Base-by-base conservation (phyloP, 2,329 filamentous ascomycete species). In the Cladosporium phlei region DNA sequence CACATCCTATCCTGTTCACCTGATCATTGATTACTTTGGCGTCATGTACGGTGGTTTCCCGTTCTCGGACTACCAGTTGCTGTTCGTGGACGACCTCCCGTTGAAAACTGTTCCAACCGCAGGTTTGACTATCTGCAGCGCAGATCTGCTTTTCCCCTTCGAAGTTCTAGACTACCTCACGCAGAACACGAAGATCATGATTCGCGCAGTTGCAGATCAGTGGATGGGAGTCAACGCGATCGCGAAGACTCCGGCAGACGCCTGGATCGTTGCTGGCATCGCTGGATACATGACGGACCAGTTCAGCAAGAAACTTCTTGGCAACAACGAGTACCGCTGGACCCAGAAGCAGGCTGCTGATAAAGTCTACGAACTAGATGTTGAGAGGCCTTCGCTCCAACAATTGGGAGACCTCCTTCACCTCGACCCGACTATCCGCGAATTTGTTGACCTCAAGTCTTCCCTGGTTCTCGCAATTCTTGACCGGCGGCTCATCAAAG, bases 151-250 rank as follows among this genome's bases (percentile, higher is more conserved):
- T 1, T 95, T 88, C 58, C 86, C 88, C 0, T 82, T 88, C 53
- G 83, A 87, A 24, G 80, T 97, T 27, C 83, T 95, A 56, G 91
- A 98, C 59, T 83, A 83, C 0, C 82, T 95, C 58, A 82, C 93
- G 56, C 82, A 88, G 22, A 85, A 86, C 9, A 94, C 88, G 3
- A 79, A 89, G 51, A 82, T 80, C 45, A 71, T 98, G 16, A 84
- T 94, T 7, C 85, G 93, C 62, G 83, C 89, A 1, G 73, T 97
- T 38, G 88, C 93, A 9, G 87, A 83, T 49, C 93, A 98, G 64
- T 98, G 91, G 86, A 87, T 93, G 54, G 93, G 93, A 12, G 85
- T 98, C 53, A 90, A 90, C 61, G 86, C 98, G 55, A 84, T 95
- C 38, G 85, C 93, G 0, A 87, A 89, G 60, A 82, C 85, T 30